A percentile compares a stretch with the other conserved stretches of the same genome.
These are phyloP conservation scores for Gossypium ekmanianum DNA, from an alignment of 345 rosid genomes.

Conservation along the genomic window DNA sequence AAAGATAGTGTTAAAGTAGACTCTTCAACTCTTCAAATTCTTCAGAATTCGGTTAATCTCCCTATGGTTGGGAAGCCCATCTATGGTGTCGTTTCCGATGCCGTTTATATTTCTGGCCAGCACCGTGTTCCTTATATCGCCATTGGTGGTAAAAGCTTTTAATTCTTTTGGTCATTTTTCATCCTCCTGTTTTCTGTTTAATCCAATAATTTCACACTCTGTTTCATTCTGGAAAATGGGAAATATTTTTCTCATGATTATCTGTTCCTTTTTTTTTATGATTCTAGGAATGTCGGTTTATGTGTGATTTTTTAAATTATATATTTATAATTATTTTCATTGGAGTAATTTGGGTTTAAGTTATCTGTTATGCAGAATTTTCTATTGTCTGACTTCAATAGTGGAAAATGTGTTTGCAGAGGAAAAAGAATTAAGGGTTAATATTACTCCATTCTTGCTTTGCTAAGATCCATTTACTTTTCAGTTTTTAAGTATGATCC, in stretches of 20 bases:
- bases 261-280: too few species aligned
- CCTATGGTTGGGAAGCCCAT: constrained; percentile 91
- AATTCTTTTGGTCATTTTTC: neutral
- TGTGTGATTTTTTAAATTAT: neutral
- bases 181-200: neutral
- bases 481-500: too few species aligned
- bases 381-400: neutral
- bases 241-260: neutral
- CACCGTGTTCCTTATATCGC: constrained; percentile 94
- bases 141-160: constrained; percentile 56
- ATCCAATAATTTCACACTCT: neutral
- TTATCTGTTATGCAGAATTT: neutral
- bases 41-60: constrained; percentile 75
- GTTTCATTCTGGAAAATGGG: constrained; percentile 6
- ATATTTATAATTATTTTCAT: neutral
- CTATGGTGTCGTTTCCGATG: constrained; percentile 73
- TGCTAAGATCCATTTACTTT: neutral
- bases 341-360: neutral
- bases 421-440: neutral
- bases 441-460: too few species aligned
- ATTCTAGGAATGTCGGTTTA: neutral
- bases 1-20: constrained; percentile 76
- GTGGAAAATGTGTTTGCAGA: neutral
- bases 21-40: constrained; percentile 77
- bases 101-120: constrained; percentile 67